Evolutionary conservation across 2,329 filamentous ascomycete genomes (phyloP).

Genomic region (Clonostachys solani): DNA sequence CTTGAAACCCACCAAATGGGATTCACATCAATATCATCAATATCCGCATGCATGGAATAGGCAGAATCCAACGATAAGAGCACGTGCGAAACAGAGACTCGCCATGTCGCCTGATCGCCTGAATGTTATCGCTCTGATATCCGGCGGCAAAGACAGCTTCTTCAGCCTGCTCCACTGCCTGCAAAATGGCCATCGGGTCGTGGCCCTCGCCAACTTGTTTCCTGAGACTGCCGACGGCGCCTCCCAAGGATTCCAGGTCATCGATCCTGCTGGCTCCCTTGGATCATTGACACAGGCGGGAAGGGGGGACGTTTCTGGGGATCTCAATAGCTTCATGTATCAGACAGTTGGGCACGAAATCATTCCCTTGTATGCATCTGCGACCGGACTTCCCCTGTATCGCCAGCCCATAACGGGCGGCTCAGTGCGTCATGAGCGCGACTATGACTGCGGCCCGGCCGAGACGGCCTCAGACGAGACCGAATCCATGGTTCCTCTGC

Average conservation of each 20-base stretch:
- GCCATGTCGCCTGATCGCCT: constrained; percentile 41
- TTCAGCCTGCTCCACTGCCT: constrained; percentile 89
- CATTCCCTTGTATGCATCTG: constrained; percentile 77
- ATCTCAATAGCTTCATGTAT: constrained; percentile 99
- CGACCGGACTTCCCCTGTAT: constrained; percentile 79
- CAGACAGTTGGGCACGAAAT: constrained; percentile 91
- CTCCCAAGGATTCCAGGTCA: constrained; percentile 4
- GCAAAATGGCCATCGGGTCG: constrained; percentile 76
- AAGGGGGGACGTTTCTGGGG: constrained; percentile 17
- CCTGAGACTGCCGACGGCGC: constrained; percentile 34
- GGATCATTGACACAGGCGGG: not conserved
- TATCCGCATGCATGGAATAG: not conserved
- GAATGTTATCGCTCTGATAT: constrained; percentile 88
- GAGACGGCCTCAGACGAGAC: constrained; percentile 64
- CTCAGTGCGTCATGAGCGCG: constrained; percentile 65
- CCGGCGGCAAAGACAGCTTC: constrained; percentile 95
- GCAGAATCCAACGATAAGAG: no score
- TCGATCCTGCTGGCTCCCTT: constrained; percentile 6
- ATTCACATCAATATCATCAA: constrained; percentile 2
- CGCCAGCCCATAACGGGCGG: constrained; percentile 70
- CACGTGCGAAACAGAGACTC: not conserved
- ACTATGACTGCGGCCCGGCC: constrained; percentile 49
- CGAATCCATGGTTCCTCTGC: constrained; percentile 75
- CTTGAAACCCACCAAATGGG: not conserved
- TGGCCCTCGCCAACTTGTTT: constrained; percentile 86